A percentile compares a stretch with the other conserved stretches of the same genome.
These are phyloP conservation scores for Globisporangium paddicum DNA, from an alignment of 352 stramenopile genomes.

Conservation along the genomic window DNA sequence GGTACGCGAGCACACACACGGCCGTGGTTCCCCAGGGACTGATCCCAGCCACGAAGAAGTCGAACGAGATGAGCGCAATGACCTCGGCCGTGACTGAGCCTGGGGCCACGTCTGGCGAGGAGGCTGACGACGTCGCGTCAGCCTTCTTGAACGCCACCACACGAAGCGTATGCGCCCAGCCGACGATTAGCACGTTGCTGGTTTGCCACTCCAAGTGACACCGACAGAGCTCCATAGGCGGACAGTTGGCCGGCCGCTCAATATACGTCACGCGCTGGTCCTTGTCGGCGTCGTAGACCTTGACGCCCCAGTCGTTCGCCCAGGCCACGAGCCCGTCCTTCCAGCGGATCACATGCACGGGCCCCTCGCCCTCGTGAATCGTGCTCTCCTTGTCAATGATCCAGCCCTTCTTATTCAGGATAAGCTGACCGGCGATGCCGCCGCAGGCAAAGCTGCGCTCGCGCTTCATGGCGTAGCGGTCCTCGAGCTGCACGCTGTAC, in stretches of 20 bases:
- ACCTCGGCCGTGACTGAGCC: constrained; percentile 58
- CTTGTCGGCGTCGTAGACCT: constrained; percentile 73
- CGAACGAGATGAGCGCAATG: constrained; percentile 66
- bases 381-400: constrained; percentile 87
- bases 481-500: constrained; percentile 77
- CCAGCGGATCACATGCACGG: constrained; percentile 80
- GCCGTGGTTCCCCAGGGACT: constrained; percentile 56
- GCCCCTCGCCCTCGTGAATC: constrained; percentile 77
- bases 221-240: constrained; percentile 76
- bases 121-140: constrained; percentile 25
- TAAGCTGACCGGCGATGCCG: constrained; percentile 72
- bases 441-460: constrained; percentile 81
- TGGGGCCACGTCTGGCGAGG: constrained; percentile 17
- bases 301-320: constrained; percentile 86
- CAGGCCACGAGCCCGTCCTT: constrained; percentile 72
- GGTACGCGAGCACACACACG: constrained; percentile 69
- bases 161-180: constrained; percentile 73
- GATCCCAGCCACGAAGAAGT: constrained; percentile 80
- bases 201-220: constrained; percentile 79
- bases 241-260: constrained; percentile 71
- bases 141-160: constrained; percentile 72
- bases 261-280: constrained; percentile 82
- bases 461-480: constrained; percentile 72
- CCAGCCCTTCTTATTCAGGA: constrained; percentile 85
- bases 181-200: constrained; percentile 52